Base-by-base conservation (phyloP, 148 eudicot species). In the Selenicereus undatus region DNA sequence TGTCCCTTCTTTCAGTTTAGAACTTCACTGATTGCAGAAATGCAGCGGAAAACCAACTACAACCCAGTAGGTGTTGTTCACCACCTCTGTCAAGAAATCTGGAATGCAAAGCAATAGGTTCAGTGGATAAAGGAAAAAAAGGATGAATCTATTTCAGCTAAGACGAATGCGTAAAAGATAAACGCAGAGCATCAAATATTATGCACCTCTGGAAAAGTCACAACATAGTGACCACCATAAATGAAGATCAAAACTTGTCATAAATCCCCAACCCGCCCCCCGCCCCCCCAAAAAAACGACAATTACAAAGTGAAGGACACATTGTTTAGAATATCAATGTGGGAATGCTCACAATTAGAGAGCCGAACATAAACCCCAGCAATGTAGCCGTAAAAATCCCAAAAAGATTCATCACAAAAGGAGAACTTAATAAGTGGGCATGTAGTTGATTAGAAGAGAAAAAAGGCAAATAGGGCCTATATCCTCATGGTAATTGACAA, bases 391-490 rank as follows among this genome's bases (percentile, higher is more conserved):
- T 32, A 51, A 27, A 26, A 13, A 13, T 22, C 56, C 39, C 56
- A 58, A 82, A 29, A 76, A 20, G 70, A 74, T 20, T 11, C 7
- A 62, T 56, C 18, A 50, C 17, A 35, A 36, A 39, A 35, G 21
- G 5, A 75, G 54, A 56, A 75, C 39, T 18, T 39, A 75, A 27
- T 69, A 29, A 74, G 77, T 83, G 70, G 74, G 27, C 76, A 80
- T 75, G 79, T 60, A 79, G 29, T 78, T 80, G 42, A 50, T 84
- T 70, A 12, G 27, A 11, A 24, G 16, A 16, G 68, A n/a, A 76
- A 48, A 76, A 71, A 35, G 62, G 35, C 73, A 58, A 80, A 21
- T 43, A 24, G 65, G 30, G 65, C 76, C 79, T 60, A 50, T 32
- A 83, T 52, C 74, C 14, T 75, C 24, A 79, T 56, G 24, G 29